Conservation (phyloP, 1,284 basidiomycete genomes). For the Rhodotorula sp. region DNA sequence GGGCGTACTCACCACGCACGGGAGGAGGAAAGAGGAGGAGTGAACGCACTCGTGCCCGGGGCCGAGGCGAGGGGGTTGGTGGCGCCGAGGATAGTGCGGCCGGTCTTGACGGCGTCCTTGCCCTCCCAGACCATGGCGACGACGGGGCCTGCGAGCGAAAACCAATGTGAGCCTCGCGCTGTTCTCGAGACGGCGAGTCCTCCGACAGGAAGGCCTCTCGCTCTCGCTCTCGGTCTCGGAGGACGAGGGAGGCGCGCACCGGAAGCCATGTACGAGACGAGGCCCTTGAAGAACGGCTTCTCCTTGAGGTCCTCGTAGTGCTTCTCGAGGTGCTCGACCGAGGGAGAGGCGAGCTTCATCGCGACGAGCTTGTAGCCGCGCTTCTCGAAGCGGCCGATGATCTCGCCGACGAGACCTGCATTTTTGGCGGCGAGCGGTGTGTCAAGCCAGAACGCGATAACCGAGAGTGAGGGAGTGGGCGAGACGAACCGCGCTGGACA, state of each 20-base stretch:
- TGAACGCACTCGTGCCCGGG: constrained; percentile 60
- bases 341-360: constrained; percentile 51
- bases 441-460: too few relatives aligned
- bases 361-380: constrained; percentile 93
- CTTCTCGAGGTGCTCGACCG: constrained; percentile 72
- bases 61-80: constrained; percentile 93
- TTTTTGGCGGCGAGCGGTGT: neutral
- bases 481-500: constrained; percentile 67
- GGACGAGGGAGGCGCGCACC: constrained; percentile 18
- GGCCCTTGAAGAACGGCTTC: constrained; percentile 87
- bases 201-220: too few relatives aligned
- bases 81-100: constrained; percentile 75
- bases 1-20: neutral
- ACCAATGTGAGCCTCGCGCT: too few relatives aligned
- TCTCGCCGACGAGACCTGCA: constrained; percentile 75
- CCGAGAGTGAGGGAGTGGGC: neutral
- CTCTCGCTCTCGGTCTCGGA: too few relatives aligned
- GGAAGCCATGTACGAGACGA: constrained; percentile 72
- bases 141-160: constrained; percentile 69
- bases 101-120: constrained; percentile 73
- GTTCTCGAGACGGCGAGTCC: too few relatives aligned
- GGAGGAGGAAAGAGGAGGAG: constrained; percentile 11
- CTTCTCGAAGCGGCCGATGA: constrained; percentile 75
- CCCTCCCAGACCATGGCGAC: constrained; percentile 97
- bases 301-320: constrained; percentile 91